Evolutionary conservation across 495 filamentous ascomycete genomes (phyloP), one percentile per base, ranked within the genome.

Genomic region (Aspergillus leporis): DNA sequence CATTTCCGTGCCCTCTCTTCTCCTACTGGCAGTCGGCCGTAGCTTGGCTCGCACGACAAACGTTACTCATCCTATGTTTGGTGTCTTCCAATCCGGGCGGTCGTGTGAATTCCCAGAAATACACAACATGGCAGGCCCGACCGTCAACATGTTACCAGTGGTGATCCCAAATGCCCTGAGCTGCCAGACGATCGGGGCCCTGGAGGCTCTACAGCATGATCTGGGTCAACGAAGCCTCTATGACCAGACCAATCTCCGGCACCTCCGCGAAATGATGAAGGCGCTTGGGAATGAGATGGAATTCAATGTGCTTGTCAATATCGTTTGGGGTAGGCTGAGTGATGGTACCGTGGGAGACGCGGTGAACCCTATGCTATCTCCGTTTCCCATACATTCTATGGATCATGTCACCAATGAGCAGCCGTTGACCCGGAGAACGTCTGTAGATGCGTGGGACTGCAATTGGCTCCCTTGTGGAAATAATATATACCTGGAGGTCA

Each of bases 31-130:
- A 16, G 56, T 62, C 36, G 64, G 55, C 2, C 64, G 66, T 14
- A 50, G 34, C 16, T 53, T 71, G 16, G 61, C 66, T 14, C 60
- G 49, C 21, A 53, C 32, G 32, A 51, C 60, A 19, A 5, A 28
- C 3, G 45, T 63, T 25, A 21, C 49, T 2, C 55, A 53, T 22
- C 69, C 66, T 0, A 61, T 43, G 0, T 62, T 71, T 41, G 69
- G 69, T 22, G 60, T 71, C 40, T 71, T 62, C 53, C 69, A 71
- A 51, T 31, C 62, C 4, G 69, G 64, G 1, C 61, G 64, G n/a
- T 67, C 66, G 3, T 41, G 25, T 28, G 40, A 53, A 0, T 62
- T 40, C 14, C 48, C 48, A 5, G 49, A 32, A 0, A 58, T 62
- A 5, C 25, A 54, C 6, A 34, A 49, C 0, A 1, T 55, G 14